Percentiles rank a stretch among this genome's conserved stretches.
These are phyloP conservation scores for Colletotrichum tropicale DNA, from an alignment of 2,329 filamentous ascomycete species.

Conservation along the genomic window DNA sequence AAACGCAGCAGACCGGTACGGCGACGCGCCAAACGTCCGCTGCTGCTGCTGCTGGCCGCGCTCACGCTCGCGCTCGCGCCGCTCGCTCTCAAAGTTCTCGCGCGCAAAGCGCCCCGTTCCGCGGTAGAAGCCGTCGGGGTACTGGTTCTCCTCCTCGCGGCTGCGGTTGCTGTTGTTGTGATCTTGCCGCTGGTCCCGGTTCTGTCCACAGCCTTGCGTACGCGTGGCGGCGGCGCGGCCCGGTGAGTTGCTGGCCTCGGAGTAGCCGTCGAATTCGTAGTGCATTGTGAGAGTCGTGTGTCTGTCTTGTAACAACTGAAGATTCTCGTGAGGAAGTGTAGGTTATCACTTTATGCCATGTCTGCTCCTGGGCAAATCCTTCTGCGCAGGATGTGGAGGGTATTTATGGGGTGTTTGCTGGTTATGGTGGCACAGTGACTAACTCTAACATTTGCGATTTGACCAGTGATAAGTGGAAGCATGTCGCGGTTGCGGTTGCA, in stretches of 20 bases:
- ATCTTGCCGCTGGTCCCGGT: neutral
- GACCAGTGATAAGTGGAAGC: neutral
- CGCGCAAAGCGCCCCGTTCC: neutral
- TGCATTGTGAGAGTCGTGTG: neutral
- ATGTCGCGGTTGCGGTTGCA: neutral
- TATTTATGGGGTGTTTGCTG: neutral
- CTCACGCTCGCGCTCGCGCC: neutral
- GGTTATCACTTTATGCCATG: neutral
- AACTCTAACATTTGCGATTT: neutral
- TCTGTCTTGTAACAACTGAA: neutral
- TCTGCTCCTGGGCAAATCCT: too few species aligned
- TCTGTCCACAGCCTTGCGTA: neutral
- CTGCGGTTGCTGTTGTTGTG: neutral
- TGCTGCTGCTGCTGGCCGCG: neutral
- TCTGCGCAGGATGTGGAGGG: neutral
- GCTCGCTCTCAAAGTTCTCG: neutral
- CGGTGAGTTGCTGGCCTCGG: neutral
- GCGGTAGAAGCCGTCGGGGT: neutral
- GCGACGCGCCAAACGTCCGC: neutral
- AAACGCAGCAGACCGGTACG: neutral
- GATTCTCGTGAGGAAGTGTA: neutral
- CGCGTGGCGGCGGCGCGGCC: neutral
- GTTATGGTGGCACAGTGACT: neutral
- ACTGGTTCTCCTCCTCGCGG: too few species aligned
- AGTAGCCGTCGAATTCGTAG: constrained; percentile 14